Percentiles rank a stretch among this genome's conserved stretches.
These are phyloP conservation scores for Leptographium radiaticola DNA, from an alignment of 2,329 filamentous ascomycete species.

Conservation along the genomic window DNA sequence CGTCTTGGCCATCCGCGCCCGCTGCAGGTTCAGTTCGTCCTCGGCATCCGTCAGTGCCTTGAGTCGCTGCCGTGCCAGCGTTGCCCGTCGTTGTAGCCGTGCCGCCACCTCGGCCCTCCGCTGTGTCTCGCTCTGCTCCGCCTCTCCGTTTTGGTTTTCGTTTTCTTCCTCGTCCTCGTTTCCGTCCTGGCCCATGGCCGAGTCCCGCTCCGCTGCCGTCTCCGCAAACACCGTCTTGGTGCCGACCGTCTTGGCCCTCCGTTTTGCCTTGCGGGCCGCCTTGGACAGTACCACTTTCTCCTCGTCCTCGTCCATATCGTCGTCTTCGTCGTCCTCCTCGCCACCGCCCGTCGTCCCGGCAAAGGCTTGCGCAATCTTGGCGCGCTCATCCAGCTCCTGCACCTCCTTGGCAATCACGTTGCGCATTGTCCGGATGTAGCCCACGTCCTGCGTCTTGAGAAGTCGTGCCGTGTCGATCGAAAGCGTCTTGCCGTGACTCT, in stretches of 20 bases:
- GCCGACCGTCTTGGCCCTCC: constrained; percentile 3
- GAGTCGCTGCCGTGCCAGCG: constrained; percentile 39
- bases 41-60: constrained; percentile 42
- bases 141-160: constrained; percentile 14
- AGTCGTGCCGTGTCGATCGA: constrained; percentile 45
- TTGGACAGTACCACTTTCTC: constrained; percentile 14
- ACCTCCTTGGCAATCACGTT: constrained; percentile 48
- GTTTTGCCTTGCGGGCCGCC: constrained; percentile 9
- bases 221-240: constrained; percentile 41
- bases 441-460: constrained; percentile 57
- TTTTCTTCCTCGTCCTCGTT: constrained; percentile 16
- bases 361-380: constrained; percentile 29
- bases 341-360: constrained; percentile 17
- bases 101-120: constrained; percentile 27
- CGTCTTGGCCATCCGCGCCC: constrained; percentile 53
- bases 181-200: constrained; percentile 18
- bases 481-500: constrained; percentile 43
- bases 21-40: constrained; percentile 42
- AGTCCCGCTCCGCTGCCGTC: constrained; percentile 24
- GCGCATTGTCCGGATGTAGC: constrained; percentile 49
- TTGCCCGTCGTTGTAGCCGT: constrained; percentile 35
- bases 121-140: constrained; percentile 14
- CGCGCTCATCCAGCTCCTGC: constrained; percentile 37
- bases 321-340: constrained; percentile 17
- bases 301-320: constrained; percentile 19